Conservation (phyloP, 495 filamentous ascomycete species). For the Echria macrotheca region DNA sequence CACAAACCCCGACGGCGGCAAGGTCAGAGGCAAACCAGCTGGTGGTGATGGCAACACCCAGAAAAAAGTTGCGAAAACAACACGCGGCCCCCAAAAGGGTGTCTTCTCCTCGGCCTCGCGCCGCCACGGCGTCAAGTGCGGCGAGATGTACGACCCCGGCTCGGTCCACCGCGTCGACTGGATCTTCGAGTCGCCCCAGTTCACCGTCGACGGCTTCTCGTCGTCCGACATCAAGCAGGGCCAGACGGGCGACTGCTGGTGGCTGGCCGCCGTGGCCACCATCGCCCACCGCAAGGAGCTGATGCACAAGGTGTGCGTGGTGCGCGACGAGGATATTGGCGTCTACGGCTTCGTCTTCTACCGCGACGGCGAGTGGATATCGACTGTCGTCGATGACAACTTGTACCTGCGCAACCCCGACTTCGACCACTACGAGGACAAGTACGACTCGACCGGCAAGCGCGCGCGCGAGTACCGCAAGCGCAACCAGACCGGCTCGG, state of each 20-base stretch:
- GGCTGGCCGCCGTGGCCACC: slow-evolving; percentile 67
- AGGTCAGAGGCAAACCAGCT: background rate
- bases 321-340: slow-evolving; percentile 61
- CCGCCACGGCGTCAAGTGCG: slow-evolving; percentile 5
- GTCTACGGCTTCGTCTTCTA: slow-evolving; percentile 83
- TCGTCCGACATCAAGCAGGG: slow-evolving; percentile 45
- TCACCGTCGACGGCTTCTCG: slow-evolving; percentile 65
- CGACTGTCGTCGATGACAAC: slow-evolving; percentile 61
- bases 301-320: slow-evolving; percentile 66
- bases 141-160: slow-evolving; percentile 16
- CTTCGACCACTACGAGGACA: slow-evolving; percentile 24
- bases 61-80: too few relatives aligned
- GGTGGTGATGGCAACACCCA: too few relatives aligned
- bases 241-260: slow-evolving; percentile 67
- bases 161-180: slow-evolving; percentile 40
- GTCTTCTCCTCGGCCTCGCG: background rate
- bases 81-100: background rate
- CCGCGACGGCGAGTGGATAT: slow-evolving; percentile 75
- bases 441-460: slow-evolving; percentile 36
- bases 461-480: slow-evolving; percentile 18
- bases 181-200: slow-evolving; percentile 69
- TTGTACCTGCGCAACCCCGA: slow-evolving; percentile 21
- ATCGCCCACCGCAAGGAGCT: slow-evolving; percentile 62
- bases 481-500: slow-evolving; percentile 38
- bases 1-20: background rate